Evolutionary conservation across 345 rosid genomes (phyloP), one percentile per base, ranked within the genome.

Genomic region (Pelargonium nanum): DNA sequence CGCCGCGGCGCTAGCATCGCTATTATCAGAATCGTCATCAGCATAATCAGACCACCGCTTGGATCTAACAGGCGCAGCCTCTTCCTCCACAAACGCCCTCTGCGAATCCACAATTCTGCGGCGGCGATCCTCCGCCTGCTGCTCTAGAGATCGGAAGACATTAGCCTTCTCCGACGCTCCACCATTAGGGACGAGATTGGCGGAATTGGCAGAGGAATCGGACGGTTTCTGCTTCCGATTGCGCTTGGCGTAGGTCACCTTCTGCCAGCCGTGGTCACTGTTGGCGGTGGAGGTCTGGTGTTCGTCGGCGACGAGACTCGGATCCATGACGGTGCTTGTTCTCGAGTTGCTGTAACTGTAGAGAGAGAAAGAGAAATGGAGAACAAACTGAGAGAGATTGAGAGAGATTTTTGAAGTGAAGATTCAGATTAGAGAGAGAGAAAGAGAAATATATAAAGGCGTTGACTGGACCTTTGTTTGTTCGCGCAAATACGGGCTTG

Each of bases 241-340:
- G 24, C 83, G 83, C 74, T 87, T 87, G 7, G 75, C 59, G 76
- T 87, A 85, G 44, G 79, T 77, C 12, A 87, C 95, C 70, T 83
- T 83, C 55, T 83, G 78, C 91, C 95, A 87, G 24, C 91, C 91
- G 55, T 87, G 83, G 72, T 87, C 91, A 65, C 1, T 19, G 66
- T 26, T 16, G 32, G 61, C 67, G 68, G 65, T 44, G 65, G 62
- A 55, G 71, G 26, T 9, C 34, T 71, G 72, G 30, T 67, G 23
- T 64, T 64, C 61, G 45, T 74, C 81, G 59, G 69, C 6, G 12
- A 34, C 55, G 53, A 60, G 74, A 56, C 69, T 72, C 45, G 80
- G 60, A 51, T 73, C 78, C 48, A 40, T 40, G 15, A 34, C 12
- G 15, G 13, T 9, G 48, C 9, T 40, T 30, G 45, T 5, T 34